A percentile compares a stretch with the other conserved stretches of the same genome.
Conservation (phyloP, 352 stramenopile genomes). For the Globisporangium irregulare region DNA sequence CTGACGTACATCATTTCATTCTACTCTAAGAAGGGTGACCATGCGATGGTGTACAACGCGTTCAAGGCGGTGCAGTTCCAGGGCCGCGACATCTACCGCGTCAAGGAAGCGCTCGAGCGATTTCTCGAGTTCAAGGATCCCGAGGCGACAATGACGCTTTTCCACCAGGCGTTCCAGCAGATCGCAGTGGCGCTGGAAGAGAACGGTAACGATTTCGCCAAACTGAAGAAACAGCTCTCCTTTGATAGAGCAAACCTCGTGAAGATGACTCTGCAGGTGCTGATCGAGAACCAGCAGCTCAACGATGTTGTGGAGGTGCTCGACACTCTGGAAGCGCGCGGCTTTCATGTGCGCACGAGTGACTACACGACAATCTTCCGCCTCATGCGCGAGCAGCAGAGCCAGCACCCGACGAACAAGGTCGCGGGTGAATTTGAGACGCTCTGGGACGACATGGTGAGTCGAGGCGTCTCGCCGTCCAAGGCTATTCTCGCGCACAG, state of each 20-base stretch:
- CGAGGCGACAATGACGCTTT: slow-evolving; percentile 30
- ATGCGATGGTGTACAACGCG: slow-evolving; percentile 35
- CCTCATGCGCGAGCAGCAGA: slow-evolving; percentile 33
- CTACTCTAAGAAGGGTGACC: slow-evolving; percentile 32
- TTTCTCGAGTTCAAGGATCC: slow-evolving; percentile 44
- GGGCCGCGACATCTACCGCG: slow-evolving; percentile 34
- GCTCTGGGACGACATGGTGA: slow-evolving; percentile 43
- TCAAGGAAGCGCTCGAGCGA: slow-evolving; percentile 34
- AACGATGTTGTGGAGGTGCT: slow-evolving; percentile 32
- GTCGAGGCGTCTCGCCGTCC: slow-evolving; percentile 31
- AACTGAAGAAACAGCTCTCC: slow-evolving; percentile 9
- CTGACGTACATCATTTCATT: slow-evolving; percentile 26
- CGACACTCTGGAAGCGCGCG: slow-evolving; percentile 27
- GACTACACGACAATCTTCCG: slow-evolving; percentile 43
- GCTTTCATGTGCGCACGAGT: slow-evolving; percentile 26
- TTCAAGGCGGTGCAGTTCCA: slow-evolving; percentile 48
- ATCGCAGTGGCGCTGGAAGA: slow-evolving; percentile 24
- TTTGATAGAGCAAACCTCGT: slow-evolving; percentile 20
- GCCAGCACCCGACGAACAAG: slow-evolving; percentile 18
- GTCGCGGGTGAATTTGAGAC: slow-evolving; percentile 29
- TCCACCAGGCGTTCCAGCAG: slow-evolving; percentile 30
- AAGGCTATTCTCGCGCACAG: slow-evolving; percentile 32
- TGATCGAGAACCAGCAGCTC: slow-evolving; percentile 31
- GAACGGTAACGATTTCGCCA: slow-evolving; percentile 11
- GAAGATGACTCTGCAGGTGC: slow-evolving; percentile 28